Conservation (phyloP, 129 eudicot species). For the Silybum marianum region DNA sequence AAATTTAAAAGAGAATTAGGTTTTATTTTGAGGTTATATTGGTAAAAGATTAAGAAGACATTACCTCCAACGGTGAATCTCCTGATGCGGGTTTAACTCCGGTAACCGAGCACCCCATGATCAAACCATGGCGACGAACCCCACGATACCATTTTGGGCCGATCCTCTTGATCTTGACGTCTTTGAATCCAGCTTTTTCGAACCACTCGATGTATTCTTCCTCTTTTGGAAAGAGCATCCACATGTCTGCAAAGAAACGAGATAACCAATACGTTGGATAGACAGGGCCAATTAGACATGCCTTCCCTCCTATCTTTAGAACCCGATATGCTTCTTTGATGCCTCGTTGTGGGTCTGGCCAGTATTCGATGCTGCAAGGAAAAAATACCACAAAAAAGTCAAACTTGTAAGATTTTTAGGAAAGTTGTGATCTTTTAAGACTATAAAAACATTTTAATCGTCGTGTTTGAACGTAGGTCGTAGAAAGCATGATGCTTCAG, state of each 20-base stretch:
- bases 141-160: slow-evolving; percentile 61
- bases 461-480: not conserved
- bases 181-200: slow-evolving; percentile 48
- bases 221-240: slow-evolving; percentile 53
- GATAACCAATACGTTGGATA: slow-evolving; percentile 53
- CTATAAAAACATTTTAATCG: not conserved
- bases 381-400: not conserved
- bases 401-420: not conserved
- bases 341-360: slow-evolving; percentile 62
- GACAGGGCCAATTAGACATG: slow-evolving; percentile 47
- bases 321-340: slow-evolving; percentile 49
- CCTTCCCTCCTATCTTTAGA: slow-evolving; percentile 45
- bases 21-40: no score
- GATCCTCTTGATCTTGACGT: slow-evolving; percentile 45
- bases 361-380: slow-evolving; percentile 46
- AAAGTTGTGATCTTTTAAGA: not conserved
- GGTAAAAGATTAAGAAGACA: not conserved
- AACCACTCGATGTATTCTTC: slow-evolving; percentile 58
- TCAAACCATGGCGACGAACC: slow-evolving; percentile 51
- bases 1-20: no score
- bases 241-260: slow-evolving; percentile 51
- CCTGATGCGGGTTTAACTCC: slow-evolving; percentile 54
- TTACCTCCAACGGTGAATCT: slow-evolving; percentile 54
- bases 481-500: not conserved
- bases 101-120: slow-evolving; percentile 52